Conservation (phyloP, 2,329 filamentous ascomycete genomes). For the Xenoacremonium recifei region DNA sequence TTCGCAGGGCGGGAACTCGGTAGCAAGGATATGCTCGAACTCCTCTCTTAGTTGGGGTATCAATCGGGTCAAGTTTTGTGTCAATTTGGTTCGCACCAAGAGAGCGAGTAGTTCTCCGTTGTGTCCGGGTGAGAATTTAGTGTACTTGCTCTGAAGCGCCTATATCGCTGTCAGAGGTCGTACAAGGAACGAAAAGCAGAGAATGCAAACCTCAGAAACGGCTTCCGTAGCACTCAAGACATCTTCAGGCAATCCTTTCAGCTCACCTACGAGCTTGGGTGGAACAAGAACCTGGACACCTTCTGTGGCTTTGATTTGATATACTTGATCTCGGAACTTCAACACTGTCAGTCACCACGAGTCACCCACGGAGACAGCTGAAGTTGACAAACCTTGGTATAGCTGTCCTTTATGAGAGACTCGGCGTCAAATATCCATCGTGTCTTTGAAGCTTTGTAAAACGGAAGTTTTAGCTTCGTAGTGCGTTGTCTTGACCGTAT, state of each 20-base stretch:
- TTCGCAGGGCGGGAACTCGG: conserved; percentile 48
- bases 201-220: conserved; percentile 42
- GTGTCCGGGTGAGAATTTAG: conserved; percentile 46
- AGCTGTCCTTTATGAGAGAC: conserved; percentile 46
- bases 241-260: conserved; percentile 48
- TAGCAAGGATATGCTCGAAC: conserved; percentile 43
- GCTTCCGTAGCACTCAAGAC: conserved; percentile 48
- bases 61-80: conserved; percentile 46
- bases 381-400: conserved; percentile 48
- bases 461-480: conserved; percentile 37
- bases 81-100: conserved; percentile 45
- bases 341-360: conserved; percentile 13
- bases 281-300: conserved; percentile 48
- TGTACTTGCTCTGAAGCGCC: conserved; percentile 52
- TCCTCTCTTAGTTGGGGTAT: conserved; percentile 46
- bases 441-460: conserved; percentile 46
- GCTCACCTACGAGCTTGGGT: conserved; percentile 41
- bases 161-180: conserved; percentile 21
- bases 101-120: conserved; percentile 44
- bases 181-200: neutral
- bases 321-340: conserved; percentile 48
- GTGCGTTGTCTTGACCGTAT: conserved; percentile 32
- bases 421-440: conserved; percentile 54
- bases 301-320: conserved; percentile 52
- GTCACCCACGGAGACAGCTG: neutral